Base-by-base conservation (phyloP, 805 yeast genomes). In the Ogataea allantospora region DNA sequence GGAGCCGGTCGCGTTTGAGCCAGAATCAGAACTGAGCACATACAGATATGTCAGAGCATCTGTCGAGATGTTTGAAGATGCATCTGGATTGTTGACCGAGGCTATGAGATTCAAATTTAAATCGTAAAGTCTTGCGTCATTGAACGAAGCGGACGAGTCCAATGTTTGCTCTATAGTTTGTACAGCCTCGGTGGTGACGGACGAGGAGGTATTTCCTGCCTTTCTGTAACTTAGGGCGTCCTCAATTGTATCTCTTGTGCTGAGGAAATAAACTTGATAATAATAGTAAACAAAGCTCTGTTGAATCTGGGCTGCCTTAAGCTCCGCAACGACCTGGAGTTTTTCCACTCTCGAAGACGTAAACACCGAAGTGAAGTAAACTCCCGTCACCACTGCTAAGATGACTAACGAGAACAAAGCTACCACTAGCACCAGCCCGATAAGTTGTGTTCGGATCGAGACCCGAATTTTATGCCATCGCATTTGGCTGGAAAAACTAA, bases 281-380 rank as follows among this genome's bases (percentile, higher is more conserved):
- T 78, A 81, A 18, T 77, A 65, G 43, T 69, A 73, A 42, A 74
- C 74, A 41, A 85, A 64, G 27, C 77, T 73, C 60, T 87, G 96
- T 38, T 71, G 73, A 14, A 88, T 67, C 58, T 88, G 96, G 0
- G 89, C 75, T 0, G 91, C 78, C 58, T 87, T 88, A 39, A 88
- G 66, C 57, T 84, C 84, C 2, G 95, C 84, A 14, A 88, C 84
- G 29, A 86, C 86, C 50, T 75, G 76, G 17, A 88, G 65, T 40
- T 88, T 73, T 44, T 85, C 88, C 1, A 80, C 77, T 51, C 95
- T 69, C 29, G 84, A 60, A 31, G 71, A 62, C 20, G 78, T 72
- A 42, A 81, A 76, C 45, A 77, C 82, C 14, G 67, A 59, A 4
- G 86, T 75, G 58, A 83, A 86, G 58, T 85, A 85, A 3, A 83